phyloP scores from a whole-genome alignment of 306 rosid species.

The Vigna radiata region DNA sequence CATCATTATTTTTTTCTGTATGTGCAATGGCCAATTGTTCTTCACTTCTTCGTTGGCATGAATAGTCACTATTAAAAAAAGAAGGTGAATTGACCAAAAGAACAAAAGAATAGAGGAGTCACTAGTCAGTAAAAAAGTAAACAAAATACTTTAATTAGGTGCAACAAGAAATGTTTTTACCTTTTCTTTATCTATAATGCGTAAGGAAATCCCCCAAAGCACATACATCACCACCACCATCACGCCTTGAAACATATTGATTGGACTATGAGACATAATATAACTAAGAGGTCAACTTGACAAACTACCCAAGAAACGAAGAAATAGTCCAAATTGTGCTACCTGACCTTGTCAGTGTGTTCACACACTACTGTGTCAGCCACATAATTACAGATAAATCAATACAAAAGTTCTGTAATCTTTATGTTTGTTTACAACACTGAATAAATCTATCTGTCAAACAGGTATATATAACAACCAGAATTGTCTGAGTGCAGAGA shows the following conservation, averaged over 20 bases:
- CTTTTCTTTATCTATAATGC: background rate
- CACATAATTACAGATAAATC: conserved; percentile 36
- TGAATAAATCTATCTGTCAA: conserved; percentile 9
- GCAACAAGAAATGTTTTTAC: conserved; percentile 8
- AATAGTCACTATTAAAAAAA: background rate
- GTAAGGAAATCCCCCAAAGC: conserved; percentile 24
- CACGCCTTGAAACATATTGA: background rate
- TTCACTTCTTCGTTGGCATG: conserved; percentile 11
- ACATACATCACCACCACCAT: conserved; percentile 21
- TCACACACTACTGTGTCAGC: conserved; percentile 34
- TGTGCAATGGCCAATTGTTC: background rate
- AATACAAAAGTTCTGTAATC: conserved; percentile 23
- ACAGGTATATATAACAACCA: conserved; percentile 34
- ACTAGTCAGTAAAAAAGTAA: background rate
- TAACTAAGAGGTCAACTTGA: conserved; percentile 41
- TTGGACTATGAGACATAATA: conserved; percentile 34
- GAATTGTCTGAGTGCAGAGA: conserved; percentile 39
- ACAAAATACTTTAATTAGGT: conserved; percentile 25
- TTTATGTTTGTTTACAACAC: conserved; percentile 13
- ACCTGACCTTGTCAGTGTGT: conserved; percentile 52
- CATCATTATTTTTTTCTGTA: background rate
- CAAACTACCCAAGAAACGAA: conserved; percentile 20
- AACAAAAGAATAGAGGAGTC: conserved; percentile 21
- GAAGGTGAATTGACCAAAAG: conserved; percentile 1
- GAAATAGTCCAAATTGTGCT: conserved; percentile 47